A percentile compares a stretch with the other conserved stretches of the same genome.
These are phyloP conservation scores for Neospermospora avenae DNA, from an alignment of 2,329 filamentous ascomycete species.

Conservation along the genomic window DNA sequence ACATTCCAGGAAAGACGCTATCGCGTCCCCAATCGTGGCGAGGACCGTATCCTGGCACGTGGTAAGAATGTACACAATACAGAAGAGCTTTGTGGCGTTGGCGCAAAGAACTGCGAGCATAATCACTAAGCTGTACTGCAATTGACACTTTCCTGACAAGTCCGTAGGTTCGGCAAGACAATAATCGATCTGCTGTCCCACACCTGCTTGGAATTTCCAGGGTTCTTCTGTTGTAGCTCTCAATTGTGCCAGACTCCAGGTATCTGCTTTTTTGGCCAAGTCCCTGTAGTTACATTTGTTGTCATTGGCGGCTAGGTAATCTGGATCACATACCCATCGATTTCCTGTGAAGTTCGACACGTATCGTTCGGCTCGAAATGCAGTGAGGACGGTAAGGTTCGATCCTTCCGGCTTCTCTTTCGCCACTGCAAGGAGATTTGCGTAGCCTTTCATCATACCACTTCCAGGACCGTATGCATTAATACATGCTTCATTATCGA, in stretches of 20 bases:
- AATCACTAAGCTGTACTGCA: conserved; percentile 25
- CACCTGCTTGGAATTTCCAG: conserved; percentile 1
- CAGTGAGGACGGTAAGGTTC: conserved; percentile 18
- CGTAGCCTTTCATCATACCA: conserved; percentile 12
- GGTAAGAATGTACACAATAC: conserved; percentile 14
- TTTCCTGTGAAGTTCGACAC: conserved; percentile 24
- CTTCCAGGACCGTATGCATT: conserved; percentile 21
- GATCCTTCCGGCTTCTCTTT: conserved; percentile 15
- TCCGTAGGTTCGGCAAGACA: conserved; percentile 20
- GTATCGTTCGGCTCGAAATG: conserved; percentile 21
- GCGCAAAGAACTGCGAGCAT: conserved; percentile 20
- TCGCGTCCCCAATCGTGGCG: conserved; percentile 37
- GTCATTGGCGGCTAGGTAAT: conserved; percentile 18
- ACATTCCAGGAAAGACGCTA: conserved; percentile 37
- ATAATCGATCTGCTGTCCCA: conserved; percentile 24
- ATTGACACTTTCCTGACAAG: conserved; percentile 16
- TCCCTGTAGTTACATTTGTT: conserved; percentile 21
- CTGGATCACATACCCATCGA: conserved; percentile 25
- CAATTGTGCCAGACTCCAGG: conserved; percentile 19
- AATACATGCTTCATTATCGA: conserved; percentile 23
- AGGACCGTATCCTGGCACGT: conserved; percentile 24
- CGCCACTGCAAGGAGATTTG: conserved; percentile 23
- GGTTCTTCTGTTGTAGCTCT: neutral
- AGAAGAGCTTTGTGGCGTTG: conserved; percentile 18
- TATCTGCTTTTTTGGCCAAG: conserved; percentile 15